Evolutionary conservation across 352 stramenopile genomes (phyloP).

Genomic region (Phytophthora cajani): DNA sequence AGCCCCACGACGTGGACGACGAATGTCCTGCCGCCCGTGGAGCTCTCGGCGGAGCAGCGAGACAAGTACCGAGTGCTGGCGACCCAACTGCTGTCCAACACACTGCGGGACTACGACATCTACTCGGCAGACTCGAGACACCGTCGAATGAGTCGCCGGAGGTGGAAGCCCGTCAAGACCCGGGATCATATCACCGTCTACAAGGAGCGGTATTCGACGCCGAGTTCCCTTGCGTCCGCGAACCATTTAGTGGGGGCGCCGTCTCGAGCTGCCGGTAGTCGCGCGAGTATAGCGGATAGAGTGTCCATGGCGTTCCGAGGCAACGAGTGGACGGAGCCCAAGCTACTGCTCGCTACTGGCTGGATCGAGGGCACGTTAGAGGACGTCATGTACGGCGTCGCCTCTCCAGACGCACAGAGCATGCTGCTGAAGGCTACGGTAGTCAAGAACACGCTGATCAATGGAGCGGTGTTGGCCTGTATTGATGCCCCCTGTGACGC

Average conservation of each 20-base stretch:
- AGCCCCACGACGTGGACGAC: conserved; percentile 37
- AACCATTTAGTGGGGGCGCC: conserved; percentile 4
- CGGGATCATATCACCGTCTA: conserved; percentile 45
- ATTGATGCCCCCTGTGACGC: conserved; percentile 33
- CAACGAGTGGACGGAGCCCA: conserved; percentile 49
- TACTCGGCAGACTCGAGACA: conserved; percentile 39
- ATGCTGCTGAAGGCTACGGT: conserved; percentile 60
- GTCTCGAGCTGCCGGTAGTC: conserved; percentile 30
- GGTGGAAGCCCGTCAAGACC: conserved; percentile 37
- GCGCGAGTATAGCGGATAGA: conserved; percentile 40
- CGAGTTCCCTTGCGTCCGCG: conserved; percentile 16
- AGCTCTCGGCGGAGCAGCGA: conserved; percentile 25
- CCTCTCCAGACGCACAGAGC: conserved; percentile 43
- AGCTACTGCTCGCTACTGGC: conserved; percentile 48
- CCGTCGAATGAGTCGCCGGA: conserved; percentile 37
- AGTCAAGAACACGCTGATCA: conserved; percentile 39
- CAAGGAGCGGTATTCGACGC: conserved; percentile 39
- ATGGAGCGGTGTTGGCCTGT: conserved; percentile 40
- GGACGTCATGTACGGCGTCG: conserved; percentile 75
- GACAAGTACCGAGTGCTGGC: conserved; percentile 37
- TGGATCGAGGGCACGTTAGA: conserved; percentile 53
- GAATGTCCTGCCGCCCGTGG: conserved; percentile 24
- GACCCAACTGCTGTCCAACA: conserved; percentile 37
- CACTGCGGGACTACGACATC: conserved; percentile 41
- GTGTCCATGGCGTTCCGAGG: conserved; percentile 29